A percentile compares a stretch with the other conserved stretches of the same genome.
Evolutionary conservation across 2,329 filamentous ascomycete genomes (phyloP).

Genomic region (Zalaria sp.): DNA sequence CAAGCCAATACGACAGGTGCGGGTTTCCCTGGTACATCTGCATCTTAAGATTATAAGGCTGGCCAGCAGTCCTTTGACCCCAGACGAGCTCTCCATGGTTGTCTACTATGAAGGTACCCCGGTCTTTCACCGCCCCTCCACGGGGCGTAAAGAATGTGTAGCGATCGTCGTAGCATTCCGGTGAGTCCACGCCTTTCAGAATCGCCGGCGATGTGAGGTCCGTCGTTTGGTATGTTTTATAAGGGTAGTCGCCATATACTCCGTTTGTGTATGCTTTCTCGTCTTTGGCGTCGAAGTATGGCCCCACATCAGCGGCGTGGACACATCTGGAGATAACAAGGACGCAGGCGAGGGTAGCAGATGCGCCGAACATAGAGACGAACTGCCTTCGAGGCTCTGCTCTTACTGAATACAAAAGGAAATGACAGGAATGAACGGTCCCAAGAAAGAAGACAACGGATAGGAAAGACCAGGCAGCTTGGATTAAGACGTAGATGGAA

Average conservation of each 20-base stretch:
- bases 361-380: slow-evolving; percentile 1
- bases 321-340: neutral
- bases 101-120: slow-evolving; percentile 3
- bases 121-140: neutral
- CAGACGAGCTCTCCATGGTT: slow-evolving; percentile 4
- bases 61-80: slow-evolving; percentile 8
- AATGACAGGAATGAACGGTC: neutral
- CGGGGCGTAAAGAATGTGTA: slow-evolving; percentile 3
- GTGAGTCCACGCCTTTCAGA: slow-evolving; percentile 3
- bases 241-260: slow-evolving; percentile 3
- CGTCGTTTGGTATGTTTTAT: slow-evolving; percentile 1
- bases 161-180: slow-evolving; percentile 4
- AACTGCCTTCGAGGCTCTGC: too few species aligned
- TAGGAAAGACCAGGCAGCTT: too few species aligned
- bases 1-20: slow-evolving; percentile 37
- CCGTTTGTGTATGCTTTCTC: neutral
- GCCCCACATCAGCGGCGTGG: slow-evolving; percentile 1
- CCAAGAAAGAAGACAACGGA: neutral
- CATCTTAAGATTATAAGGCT: slow-evolving; percentile 32
- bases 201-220: slow-evolving; percentile 4
- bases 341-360: neutral
- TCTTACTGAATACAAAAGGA: too few species aligned
- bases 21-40: slow-evolving; percentile 28
- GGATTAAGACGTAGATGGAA: too few species aligned
- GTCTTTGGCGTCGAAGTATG: neutral